phyloP scores from a whole-genome alignment of 2,329 filamentous ascomycete species.

The Apiospora hydei region DNA sequence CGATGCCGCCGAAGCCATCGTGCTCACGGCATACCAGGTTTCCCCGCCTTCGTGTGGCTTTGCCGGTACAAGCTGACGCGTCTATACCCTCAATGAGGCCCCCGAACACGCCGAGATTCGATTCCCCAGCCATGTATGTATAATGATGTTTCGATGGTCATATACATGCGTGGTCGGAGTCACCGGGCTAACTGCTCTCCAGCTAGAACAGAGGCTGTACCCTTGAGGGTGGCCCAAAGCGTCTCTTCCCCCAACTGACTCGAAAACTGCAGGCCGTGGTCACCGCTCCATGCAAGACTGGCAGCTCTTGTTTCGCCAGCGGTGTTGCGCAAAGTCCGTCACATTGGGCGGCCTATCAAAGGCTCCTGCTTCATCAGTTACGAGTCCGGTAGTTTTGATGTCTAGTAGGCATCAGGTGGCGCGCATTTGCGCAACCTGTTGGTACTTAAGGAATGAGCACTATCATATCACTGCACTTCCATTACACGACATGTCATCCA shows the following conservation, averaged over 20 bases:
- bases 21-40: slow-evolving; percentile 5
- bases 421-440: background rate
- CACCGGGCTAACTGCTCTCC: background rate
- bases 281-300: background rate
- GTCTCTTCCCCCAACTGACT: background rate
- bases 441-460: background rate
- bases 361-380: background rate
- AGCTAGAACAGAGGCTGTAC: background rate
- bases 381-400: background rate
- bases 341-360: background rate
- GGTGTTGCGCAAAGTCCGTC: background rate
- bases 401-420: background rate
- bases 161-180: background rate
- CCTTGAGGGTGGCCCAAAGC: background rate
- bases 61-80: slow-evolving; percentile 13
- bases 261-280: background rate
- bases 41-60: slow-evolving; percentile 12
- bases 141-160: background rate
- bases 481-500: background rate
- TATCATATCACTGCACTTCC: background rate
- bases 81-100: slow-evolving; percentile 3
- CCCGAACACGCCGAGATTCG: background rate
- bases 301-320: background rate
- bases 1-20: background rate
- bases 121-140: background rate